Evolutionary conservation across 1,139 yeast genomes (phyloP), one percentile per base, ranked within the genome.

Genomic region (Pichia sp.): DNA sequence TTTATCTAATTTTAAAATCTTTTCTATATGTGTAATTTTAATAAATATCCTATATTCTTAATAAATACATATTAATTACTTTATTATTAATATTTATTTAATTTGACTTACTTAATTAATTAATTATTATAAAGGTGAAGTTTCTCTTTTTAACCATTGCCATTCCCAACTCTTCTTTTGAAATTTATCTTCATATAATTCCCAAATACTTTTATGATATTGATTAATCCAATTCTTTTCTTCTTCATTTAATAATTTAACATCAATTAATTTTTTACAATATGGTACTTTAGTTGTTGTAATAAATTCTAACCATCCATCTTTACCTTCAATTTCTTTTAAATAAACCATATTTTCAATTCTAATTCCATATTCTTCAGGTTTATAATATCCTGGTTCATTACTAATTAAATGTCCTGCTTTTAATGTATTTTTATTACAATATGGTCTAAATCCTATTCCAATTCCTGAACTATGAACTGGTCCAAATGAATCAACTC

Each of bases 381-480:
- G 95, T 62, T 87, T 87, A 62, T 94, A 94, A 65, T 71, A 92
- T 0, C 99, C 98, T 1, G 99, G 99, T 65, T 94, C 99, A 65
- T 92, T 89, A 25, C 96, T 84, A 40, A 89, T 69, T 39, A 90
- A 70, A 64, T 87, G 86, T 30, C 98, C 98, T 4, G 77, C 73
- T 53, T 73, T 67, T 48, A 85, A 70, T 2, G 74, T 65, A 35
- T 72, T 70, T 26, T 51, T 49, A 45, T 61, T 60, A 41, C 61
- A 61, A 35, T 57, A 54, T n/a, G 59, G 67, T 54, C 85, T 74
- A 55, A 81, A 77, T 2, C 96, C 94, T 56, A 92, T 84, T 9
- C 97, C 96, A 48, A 90, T 80, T 12, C 98, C 98, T 4, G 96
- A 96, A 62, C 94, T 97, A 62, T 94, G 98, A 35, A 92, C 98